A percentile compares a stretch with the other conserved stretches of the same genome.
Conservation (phyloP, 1,284 basidiomycete genomes). For the Cryptococcus amylolentus region DNA sequence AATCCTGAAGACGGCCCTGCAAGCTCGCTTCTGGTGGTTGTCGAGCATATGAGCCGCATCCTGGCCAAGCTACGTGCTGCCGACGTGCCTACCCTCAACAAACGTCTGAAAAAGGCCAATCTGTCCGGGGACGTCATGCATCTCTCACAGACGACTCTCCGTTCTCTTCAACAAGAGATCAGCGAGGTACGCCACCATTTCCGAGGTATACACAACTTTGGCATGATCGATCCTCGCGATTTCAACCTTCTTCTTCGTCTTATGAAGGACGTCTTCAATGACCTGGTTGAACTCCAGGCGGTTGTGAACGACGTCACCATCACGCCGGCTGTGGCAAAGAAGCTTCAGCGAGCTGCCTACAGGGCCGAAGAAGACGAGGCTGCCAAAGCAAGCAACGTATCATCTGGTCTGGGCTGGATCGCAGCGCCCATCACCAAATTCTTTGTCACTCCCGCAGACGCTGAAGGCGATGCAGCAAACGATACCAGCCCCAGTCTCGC, state of each 20-base stretch:
- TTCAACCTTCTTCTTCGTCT: constrained; percentile 78
- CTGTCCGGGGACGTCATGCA: constrained; percentile 79
- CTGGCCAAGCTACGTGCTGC: constrained; percentile 70
- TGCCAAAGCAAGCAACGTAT: constrained; percentile 24
- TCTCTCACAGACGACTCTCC: constrained; percentile 78
- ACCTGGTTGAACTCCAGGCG: constrained; percentile 76
- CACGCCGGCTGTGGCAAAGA: constrained; percentile 71
- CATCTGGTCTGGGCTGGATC: constrained; percentile 63
- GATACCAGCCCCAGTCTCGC: background rate
- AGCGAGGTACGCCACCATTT: constrained; percentile 69
- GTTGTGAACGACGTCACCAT: constrained; percentile 87
- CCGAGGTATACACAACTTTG: constrained; percentile 59
- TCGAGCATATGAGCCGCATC: constrained; percentile 68
- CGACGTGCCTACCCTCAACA: constrained; percentile 82
- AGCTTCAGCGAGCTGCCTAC: constrained; percentile 62
- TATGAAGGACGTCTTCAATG: constrained; percentile 77
- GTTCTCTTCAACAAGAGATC: constrained; percentile 69
- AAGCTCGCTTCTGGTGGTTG: constrained; percentile 47
- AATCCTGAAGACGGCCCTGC: constrained; percentile 17
- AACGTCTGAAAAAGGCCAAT: constrained; percentile 86
- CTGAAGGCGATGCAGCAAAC: constrained; percentile 1
- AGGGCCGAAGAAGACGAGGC: constrained; percentile 48
- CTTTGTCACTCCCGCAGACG: constrained; percentile 39
- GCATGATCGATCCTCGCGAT: constrained; percentile 72
- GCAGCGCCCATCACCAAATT: constrained; percentile 53